These are phyloP conservation scores for Amphichorda felina DNA, from an alignment of 2,329 filamentous ascomycete genomes.

Conservation along the genomic window DNA sequence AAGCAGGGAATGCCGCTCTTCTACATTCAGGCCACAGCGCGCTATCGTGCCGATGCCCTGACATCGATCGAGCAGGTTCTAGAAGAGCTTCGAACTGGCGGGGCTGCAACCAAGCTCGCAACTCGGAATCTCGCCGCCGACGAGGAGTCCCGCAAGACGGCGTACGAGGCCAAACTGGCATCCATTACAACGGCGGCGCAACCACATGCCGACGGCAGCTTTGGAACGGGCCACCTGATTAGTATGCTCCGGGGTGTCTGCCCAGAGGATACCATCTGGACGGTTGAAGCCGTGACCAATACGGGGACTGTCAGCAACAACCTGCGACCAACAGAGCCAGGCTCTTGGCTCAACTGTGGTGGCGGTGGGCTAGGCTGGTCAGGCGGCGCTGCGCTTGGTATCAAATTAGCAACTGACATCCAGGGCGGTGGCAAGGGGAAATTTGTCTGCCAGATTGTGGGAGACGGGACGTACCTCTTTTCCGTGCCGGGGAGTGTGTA, in stretches of 20 bases:
- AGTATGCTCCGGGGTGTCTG: conserved; percentile 10
- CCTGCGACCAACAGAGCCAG: conserved; percentile 51
- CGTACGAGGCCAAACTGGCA: conserved; percentile 46
- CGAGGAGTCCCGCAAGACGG: conserved; percentile 36
- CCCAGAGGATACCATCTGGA: conserved; percentile 49
- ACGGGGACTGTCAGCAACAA: conserved; percentile 55
- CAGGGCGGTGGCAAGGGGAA: conserved; percentile 28
- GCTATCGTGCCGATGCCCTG: conserved; percentile 55
- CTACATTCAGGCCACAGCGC: conserved; percentile 53
- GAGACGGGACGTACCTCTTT: conserved; percentile 45
- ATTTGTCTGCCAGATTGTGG: conserved; percentile 43
- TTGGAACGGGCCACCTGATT: conserved; percentile 19
- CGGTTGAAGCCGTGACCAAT: conserved; percentile 64
- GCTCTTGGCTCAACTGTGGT: conserved; percentile 66
- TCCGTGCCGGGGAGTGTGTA: conserved; percentile 41
- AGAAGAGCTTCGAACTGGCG: conserved; percentile 39
- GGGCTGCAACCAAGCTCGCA: conserved; percentile 24
- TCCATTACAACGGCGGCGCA: conserved; percentile 43
- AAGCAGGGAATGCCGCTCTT: conserved; percentile 65
- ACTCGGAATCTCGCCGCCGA: conserved; percentile 7
- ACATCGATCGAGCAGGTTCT: conserved; percentile 59
- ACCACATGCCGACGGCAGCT: conserved; percentile 45
- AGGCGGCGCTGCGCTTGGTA: conserved; percentile 58
- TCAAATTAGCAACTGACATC: conserved; percentile 50
- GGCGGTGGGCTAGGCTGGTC: conserved; percentile 70